Evolutionary conservation across 176 grass and related monocot species (phyloP).

Genomic region (Cenchrus americanus): DNA sequence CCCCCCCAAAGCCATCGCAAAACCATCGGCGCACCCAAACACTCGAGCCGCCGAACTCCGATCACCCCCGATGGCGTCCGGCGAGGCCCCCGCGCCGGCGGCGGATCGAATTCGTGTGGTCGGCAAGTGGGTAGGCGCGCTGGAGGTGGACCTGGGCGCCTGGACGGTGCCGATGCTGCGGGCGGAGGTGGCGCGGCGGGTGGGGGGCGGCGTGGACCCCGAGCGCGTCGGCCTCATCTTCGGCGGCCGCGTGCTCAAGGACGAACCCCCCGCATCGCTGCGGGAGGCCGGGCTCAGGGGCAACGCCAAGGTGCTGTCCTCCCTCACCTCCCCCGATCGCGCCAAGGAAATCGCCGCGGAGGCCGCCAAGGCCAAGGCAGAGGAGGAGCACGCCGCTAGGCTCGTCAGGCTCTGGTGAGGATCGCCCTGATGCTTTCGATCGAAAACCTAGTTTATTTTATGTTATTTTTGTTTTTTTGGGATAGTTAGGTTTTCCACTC

Average conservation of each 20-base stretch:
- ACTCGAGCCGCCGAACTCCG: slow-evolving; percentile 2
- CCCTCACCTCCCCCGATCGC: slow-evolving; percentile 56
- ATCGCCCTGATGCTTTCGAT: background rate
- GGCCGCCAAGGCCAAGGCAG: slow-evolving; percentile 50
- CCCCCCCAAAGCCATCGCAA: slow-evolving; percentile 8
- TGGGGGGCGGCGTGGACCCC: slow-evolving; percentile 52
- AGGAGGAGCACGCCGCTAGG: slow-evolving; percentile 69
- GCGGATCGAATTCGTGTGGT: slow-evolving; percentile 63
- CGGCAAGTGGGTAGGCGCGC: slow-evolving; percentile 69
- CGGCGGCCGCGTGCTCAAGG: slow-evolving; percentile 84
- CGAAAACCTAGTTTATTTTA: background rate
- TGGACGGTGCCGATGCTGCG: slow-evolving; percentile 95
- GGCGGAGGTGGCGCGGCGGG: slow-evolving; percentile 75
- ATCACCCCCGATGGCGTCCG: slow-evolving; percentile 43
- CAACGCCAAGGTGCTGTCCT: slow-evolving; percentile 87
- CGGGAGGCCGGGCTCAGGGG: slow-evolving; percentile 64
- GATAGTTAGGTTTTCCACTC: slow-evolving; percentile 18
- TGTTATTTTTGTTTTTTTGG: background rate
- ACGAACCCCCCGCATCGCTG: slow-evolving; percentile 47
- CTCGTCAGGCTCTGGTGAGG: slow-evolving; percentile 74
- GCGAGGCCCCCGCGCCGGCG: slow-evolving; percentile 1
- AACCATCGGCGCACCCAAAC: slow-evolving; percentile 18
- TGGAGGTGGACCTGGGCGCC: slow-evolving; percentile 64
- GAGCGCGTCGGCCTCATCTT: slow-evolving; percentile 79
- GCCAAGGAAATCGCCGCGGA: slow-evolving; percentile 61